These are phyloP conservation scores for Globisporangium solare DNA, from an alignment of 352 stramenopile genomes.

Conservation along the genomic window DNA sequence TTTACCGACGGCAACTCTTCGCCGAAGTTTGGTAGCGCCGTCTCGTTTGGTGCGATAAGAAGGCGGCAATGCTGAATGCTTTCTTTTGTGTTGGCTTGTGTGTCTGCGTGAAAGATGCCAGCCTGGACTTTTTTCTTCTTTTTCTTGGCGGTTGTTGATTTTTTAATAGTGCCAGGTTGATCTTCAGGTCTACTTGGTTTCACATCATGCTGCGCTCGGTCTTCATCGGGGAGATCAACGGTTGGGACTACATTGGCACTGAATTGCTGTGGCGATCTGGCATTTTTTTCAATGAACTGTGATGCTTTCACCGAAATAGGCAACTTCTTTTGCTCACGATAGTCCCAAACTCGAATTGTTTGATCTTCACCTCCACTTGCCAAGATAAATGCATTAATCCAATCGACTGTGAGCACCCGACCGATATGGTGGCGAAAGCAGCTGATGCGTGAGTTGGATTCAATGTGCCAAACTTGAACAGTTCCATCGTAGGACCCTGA, in stretches of 20 bases:
- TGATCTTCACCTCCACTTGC: slow-evolving; percentile 70
- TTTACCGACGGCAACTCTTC: neutral
- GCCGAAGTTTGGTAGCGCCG: neutral
- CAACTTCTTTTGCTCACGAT: slow-evolving; percentile 21
- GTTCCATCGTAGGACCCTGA: slow-evolving; percentile 52
- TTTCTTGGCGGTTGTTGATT: slow-evolving; percentile 12
- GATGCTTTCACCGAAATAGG: neutral
- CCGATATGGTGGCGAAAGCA: slow-evolving; percentile 45
- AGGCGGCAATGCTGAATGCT: slow-evolving; percentile 18
- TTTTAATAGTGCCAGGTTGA: slow-evolving; percentile 12
- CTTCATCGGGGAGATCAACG: neutral
- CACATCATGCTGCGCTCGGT: neutral
- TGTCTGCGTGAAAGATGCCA: slow-evolving; percentile 24
- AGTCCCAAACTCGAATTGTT: slow-evolving; percentile 58
- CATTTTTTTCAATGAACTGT: neutral
- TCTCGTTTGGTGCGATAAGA: slow-evolving; percentile 1
- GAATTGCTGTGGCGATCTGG: neutral
- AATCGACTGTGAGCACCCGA: slow-evolving; percentile 52
- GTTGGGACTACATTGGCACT: neutral
- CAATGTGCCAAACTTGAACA: slow-evolving; percentile 50
- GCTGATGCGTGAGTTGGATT: slow-evolving; percentile 14
- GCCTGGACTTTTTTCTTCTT: slow-evolving; percentile 17
- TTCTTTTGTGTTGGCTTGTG: slow-evolving; percentile 13
- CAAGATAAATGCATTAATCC: slow-evolving; percentile 36
- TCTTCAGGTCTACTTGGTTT: neutral